These are phyloP conservation scores for Colletotrichum sp. DNA, from an alignment of 2,329 filamentous ascomycete genomes.

Conservation along the genomic window DNA sequence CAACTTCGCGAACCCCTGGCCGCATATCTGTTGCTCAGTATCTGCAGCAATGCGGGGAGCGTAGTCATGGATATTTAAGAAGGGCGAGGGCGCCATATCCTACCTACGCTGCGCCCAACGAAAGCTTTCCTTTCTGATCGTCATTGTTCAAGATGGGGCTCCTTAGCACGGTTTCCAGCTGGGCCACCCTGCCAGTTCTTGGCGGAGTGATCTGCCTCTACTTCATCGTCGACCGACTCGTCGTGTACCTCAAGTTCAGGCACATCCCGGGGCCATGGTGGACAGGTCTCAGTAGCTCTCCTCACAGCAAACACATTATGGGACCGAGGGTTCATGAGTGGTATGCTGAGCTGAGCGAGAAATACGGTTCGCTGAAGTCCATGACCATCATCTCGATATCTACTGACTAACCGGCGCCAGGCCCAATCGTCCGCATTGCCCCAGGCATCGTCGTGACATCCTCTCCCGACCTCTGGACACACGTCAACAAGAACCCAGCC, in stretches of 20 bases:
- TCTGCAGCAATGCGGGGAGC: no score
- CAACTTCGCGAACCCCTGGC: background rate
- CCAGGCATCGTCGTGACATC: conserved; percentile 55
- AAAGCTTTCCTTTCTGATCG: no score
- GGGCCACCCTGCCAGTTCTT: background rate
- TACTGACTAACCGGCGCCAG: background rate
- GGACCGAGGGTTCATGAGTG: conserved; percentile 25
- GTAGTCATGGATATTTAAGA: background rate
- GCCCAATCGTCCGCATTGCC: conserved; percentile 39
- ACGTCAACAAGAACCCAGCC: conserved; percentile 44
- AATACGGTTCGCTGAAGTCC: conserved; percentile 31
- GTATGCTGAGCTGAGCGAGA: conserved; percentile 28
- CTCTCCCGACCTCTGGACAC: conserved; percentile 51
- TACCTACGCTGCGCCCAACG: background rate
- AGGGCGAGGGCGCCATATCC: background rate
- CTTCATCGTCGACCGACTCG: background rate
- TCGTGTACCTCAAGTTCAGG: conserved; percentile 20
- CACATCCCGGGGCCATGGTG: conserved; percentile 26
- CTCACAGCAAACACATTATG: conserved; percentile 29
- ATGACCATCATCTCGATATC: background rate
- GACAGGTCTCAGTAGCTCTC: conserved; percentile 24
- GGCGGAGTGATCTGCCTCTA: background rate
- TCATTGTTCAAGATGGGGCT: background rate
- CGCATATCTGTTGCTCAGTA: background rate
- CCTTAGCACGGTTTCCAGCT: background rate